Conservation (phyloP, 371 early-diverging fungal species). For the Lichtheimia corymbifera region DNA sequence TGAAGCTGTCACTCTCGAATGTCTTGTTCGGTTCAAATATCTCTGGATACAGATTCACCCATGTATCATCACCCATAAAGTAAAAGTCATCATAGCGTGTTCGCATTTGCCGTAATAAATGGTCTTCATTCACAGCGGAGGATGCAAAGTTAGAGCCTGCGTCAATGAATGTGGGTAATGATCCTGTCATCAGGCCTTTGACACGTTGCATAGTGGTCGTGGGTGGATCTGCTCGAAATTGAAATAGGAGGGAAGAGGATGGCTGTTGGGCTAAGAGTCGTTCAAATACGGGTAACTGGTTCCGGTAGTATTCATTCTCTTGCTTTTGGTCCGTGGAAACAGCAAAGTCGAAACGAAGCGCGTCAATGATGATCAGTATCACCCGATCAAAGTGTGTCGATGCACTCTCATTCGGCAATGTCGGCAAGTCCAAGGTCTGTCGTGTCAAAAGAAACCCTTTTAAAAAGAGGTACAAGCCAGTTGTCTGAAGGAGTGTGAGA, state of each 20-base stretch:
- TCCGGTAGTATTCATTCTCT: slow-evolving; percentile 58
- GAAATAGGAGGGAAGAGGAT: slow-evolving; percentile 69
- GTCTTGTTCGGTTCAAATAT: slow-evolving; percentile 49
- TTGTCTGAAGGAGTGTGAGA: slow-evolving; percentile 4
- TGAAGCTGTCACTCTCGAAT: slow-evolving; percentile 83
- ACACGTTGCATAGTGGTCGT: slow-evolving; percentile 96
- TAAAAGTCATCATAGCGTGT: slow-evolving; percentile 54
- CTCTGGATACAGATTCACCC: slow-evolving; percentile 83
- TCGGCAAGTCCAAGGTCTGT: slow-evolving; percentile 66
- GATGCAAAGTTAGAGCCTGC: slow-evolving; percentile 93
- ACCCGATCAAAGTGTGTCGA: slow-evolving; percentile 63
- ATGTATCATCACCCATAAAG: slow-evolving; percentile 94
- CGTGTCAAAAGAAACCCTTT: slow-evolving; percentile 86
- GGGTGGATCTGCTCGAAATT: slow-evolving; percentile 93
- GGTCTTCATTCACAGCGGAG: slow-evolving; percentile 83
- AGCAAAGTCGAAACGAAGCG: slow-evolving; percentile 83
- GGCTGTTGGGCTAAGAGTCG: slow-evolving; percentile 56
- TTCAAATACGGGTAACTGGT: slow-evolving; percentile 76
- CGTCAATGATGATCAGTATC: slow-evolving; percentile 87
- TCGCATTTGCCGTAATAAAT: slow-evolving; percentile 57
- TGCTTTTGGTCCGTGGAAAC: slow-evolving; percentile 22
- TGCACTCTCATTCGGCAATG: background rate
- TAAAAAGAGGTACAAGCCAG: slow-evolving; percentile 71
- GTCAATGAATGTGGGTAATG: slow-evolving; percentile 92
- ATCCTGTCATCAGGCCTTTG: slow-evolving; percentile 89